phyloP scores from a whole-genome alignment of 2,329 filamentous ascomycete species.

The Pestalotiopsis sp. region DNA sequence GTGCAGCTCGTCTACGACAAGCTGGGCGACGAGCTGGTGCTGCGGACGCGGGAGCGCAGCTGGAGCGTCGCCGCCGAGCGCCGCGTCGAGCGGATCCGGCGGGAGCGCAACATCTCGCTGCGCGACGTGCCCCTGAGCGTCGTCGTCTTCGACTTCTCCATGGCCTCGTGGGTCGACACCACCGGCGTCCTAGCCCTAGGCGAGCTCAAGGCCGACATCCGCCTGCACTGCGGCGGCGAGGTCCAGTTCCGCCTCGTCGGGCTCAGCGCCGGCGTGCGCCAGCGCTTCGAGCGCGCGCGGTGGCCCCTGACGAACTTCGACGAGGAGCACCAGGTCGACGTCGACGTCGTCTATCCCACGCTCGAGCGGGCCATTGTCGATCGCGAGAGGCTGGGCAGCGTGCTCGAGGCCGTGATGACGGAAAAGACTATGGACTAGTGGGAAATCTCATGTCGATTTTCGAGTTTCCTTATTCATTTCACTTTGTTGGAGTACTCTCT shows the following conservation, averaged over 20 bases:
- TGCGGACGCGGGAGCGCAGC: constrained; percentile 23
- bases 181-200: constrained; percentile 32
- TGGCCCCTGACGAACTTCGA: constrained; percentile 29
- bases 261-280: constrained; percentile 22
- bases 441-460: neutral
- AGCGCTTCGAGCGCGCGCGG: constrained; percentile 28
- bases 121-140: constrained; percentile 29
- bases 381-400: constrained; percentile 23
- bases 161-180: constrained; percentile 32
- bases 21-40: constrained; percentile 22
- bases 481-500: neutral
- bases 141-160: constrained; percentile 31
- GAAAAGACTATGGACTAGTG: constrained; percentile 23
- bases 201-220: constrained; percentile 34
- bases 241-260: constrained; percentile 32
- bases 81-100: constrained; percentile 29
- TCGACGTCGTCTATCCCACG: constrained; percentile 29
- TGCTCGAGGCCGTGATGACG: constrained; percentile 28
- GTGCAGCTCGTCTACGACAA: constrained; percentile 32
- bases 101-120: constrained; percentile 21
- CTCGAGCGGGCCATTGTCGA: constrained; percentile 32
- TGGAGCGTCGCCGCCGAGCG: constrained; percentile 33
- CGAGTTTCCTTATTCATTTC: neutral
- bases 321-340: constrained; percentile 21
- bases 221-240: constrained; percentile 25